Base-by-base conservation (phyloP, 2,329 filamentous ascomycete genomes). In the Fusarium anguioides region DNA sequence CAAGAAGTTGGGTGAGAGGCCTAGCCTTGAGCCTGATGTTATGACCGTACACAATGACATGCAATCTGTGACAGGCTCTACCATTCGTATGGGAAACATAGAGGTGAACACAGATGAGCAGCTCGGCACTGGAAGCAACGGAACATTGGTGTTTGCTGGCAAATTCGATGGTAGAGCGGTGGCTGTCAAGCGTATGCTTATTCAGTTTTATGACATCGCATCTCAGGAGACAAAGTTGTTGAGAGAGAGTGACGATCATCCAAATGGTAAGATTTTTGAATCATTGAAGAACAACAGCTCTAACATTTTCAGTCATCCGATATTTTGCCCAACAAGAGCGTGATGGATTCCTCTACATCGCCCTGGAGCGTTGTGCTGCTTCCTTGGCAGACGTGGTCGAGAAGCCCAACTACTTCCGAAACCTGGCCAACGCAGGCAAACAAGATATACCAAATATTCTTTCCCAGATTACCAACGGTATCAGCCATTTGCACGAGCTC, bases 81-180 rank as follows among this genome's bases (percentile, higher is more conserved):
- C 86, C 46, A 82, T 89, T 68, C 85, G 83, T 52, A 88, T 91
- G 75, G 87, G 87, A 27, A 87, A 85, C 55, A 84, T 91, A 3
- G 86, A 89, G 69, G 88, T 91, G 50, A 84, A 90, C 65, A 85
- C 86, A 41, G 85, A 89, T 42, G 82, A 86, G 70, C 86, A 89
- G 66, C 82, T 91, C 27, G 89, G 89, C 21, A 90, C 93, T 60
- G 96, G 96, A 53, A 98, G 95, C 77, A 97, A 97, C 75, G 96
- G 96, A n/a, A 99, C 96, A 0, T 89, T 96, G 51, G 96, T 99
- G 1, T 98, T 96, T 77, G 91, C 93, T 46, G 96, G 96, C n/a
- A 92, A 90, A 52, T 98, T 97, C 76, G 96, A 97, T 76, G 94
- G 94, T 23, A 90, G 94, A 48, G 91, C 94, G 41, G 95, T 99